phyloP scores from a whole-genome alignment of 1,139 yeast species.

The Taiozyma sp. region DNA sequence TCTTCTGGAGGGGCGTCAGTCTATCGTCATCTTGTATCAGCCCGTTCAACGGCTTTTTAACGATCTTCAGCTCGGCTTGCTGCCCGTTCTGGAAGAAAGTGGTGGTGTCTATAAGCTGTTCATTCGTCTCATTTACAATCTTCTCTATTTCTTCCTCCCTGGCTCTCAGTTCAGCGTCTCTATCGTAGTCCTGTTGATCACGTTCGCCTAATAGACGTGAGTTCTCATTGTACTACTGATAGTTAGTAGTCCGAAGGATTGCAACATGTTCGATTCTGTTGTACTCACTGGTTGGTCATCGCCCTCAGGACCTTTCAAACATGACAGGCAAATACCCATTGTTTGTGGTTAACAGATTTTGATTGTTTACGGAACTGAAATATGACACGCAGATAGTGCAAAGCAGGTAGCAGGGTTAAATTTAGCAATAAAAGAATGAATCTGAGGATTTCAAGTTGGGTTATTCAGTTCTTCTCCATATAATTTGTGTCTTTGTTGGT shows the following conservation, averaged over 20 bases:
- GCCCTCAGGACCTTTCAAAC: constrained; percentile 33
- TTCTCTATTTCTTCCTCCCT: constrained; percentile 32
- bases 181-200: constrained; percentile 20
- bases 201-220: constrained; percentile 24
- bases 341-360: constrained; percentile 9
- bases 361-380: not conserved
- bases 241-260: constrained; percentile 7
- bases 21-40: constrained; percentile 4
- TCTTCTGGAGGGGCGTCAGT: constrained; percentile 7
- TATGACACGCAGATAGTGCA: not conserved
- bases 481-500: not conserved
- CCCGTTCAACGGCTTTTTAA: constrained; percentile 10
- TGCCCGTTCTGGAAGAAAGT: constrained; percentile 16
- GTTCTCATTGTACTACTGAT: constrained; percentile 26
- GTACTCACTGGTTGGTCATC: constrained; percentile 31
- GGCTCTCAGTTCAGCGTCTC: constrained; percentile 26
- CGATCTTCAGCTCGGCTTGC: not conserved
- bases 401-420: not conserved
- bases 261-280: not conserved
- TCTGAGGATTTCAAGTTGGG: not conserved
- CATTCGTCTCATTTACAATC: constrained; percentile 35
- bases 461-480: not conserved
- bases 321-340: constrained; percentile 48
- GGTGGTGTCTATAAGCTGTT: constrained; percentile 25
- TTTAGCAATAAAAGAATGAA: not conserved